Base-by-base conservation (phyloP, 2,329 filamentous ascomycete species). In the Epichloe gansuensis region DNA sequence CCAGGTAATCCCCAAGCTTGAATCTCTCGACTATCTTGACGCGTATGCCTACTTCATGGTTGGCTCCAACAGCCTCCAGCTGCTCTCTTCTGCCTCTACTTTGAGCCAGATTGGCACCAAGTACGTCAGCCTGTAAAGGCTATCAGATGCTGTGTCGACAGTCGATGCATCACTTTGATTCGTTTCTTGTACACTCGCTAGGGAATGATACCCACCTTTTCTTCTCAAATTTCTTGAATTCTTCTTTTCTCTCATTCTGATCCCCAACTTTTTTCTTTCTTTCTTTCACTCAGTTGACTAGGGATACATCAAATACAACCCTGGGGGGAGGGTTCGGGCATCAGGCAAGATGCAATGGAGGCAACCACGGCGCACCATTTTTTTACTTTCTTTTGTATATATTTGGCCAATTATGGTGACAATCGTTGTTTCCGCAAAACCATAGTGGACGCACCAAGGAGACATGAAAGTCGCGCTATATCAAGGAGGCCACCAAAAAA, bases 21-120 rank as follows among this genome's bases (percentile, higher is more conserved):
- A 80, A 55, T 64, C 59, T 57, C 73, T 71, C 59, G 61, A 63
- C 50, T 79, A 74, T 63, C 71, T 81, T 45, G 66, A 76, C 59
- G 73, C 71, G 54, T 81, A 80, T 68, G 71, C 77, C 25, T 81
- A 78, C 72, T 81, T 78, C 66, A 76, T 75, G 71, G 73, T 73
- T 21, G 59, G 60, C 21, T 42, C 52, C 51, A 2, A 4, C 6
- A 60, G 67, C 21, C 69, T 68, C 58, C 63, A 64, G 50, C 67
- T 77, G 57, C 66, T 78, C 64, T 52, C 63, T 46, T 67, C 65
- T 35, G 49, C 61, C 45, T 65, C 62, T 27, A 35, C 62, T n/a
- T 66, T 76, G 25, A 77, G 70, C 69, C 55, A 56, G 23, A 71
- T 69, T 56, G 78, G 78, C 61, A 61, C 71, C 58, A 70, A 70